Percentiles rank a stretch among this genome's conserved stretches.
phyloP scores from a whole-genome alignment of 1,284 basidiomycete species.

The Phenoliferia sp. region DNA sequence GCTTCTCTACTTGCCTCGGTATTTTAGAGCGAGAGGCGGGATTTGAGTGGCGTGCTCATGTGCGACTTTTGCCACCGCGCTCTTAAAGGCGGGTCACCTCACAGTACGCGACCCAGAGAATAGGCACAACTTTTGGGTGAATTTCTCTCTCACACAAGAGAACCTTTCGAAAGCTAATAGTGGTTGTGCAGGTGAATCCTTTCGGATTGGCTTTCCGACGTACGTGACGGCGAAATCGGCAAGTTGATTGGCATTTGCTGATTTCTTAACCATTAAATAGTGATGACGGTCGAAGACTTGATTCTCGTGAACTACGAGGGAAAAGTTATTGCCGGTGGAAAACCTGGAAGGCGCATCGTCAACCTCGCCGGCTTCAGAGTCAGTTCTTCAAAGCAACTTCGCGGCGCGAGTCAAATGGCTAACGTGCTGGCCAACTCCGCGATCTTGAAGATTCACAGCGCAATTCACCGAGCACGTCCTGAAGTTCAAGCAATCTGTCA shows the following conservation, averaged over 20 bases:
- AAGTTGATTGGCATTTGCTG: not conserved
- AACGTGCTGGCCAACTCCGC: too few species aligned
- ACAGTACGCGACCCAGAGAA: constrained; percentile 57
- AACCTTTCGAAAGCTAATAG: too few species aligned
- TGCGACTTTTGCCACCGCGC: too few species aligned
- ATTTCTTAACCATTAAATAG: not conserved
- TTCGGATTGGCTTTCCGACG: not conserved
- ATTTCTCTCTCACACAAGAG: too few species aligned
- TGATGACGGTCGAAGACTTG: constrained; percentile 29
- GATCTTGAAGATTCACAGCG: constrained; percentile 32
- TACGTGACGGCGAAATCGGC: not conserved
- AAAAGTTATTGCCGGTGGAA: constrained; percentile 48
- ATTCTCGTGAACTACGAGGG: constrained; percentile 50
- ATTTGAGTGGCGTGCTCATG: too few species aligned
- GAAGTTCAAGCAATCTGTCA: constrained; percentile 58
- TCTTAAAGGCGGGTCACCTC: constrained; percentile 44
- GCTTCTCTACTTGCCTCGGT: too few species aligned
- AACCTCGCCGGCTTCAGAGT: constrained; percentile 28
- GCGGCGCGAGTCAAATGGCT: too few species aligned
- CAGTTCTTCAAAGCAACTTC: too few species aligned
- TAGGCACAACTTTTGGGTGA: constrained; percentile 55
- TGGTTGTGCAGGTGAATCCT: too few species aligned
- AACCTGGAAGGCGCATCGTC: constrained; percentile 38
- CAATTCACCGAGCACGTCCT: constrained; percentile 55
- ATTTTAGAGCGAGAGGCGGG: too few species aligned